These are phyloP conservation scores for Phytopythium mirpurense DNA, from an alignment of 352 stramenopile genomes.

Conservation along the genomic window DNA sequence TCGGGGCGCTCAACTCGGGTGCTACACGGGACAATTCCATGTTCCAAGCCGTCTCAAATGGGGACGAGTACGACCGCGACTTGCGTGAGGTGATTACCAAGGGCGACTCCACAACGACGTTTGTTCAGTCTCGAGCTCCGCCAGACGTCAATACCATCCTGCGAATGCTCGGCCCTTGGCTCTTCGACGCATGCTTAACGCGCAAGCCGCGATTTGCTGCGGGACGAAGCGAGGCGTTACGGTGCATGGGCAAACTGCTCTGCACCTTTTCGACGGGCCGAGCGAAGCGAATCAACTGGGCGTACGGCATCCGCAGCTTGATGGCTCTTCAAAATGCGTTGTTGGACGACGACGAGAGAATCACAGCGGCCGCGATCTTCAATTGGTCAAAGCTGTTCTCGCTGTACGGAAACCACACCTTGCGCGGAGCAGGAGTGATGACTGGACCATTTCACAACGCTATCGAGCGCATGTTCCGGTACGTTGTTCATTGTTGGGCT, in stretches of 20 bases:
- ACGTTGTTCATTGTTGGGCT: too few species aligned
- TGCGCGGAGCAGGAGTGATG: constrained; percentile 73
- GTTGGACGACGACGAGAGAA: constrained; percentile 77
- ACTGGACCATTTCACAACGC: constrained; percentile 76
- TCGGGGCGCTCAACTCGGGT: constrained; percentile 55
- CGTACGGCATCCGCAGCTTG: constrained; percentile 76
- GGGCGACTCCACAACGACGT: constrained; percentile 14
- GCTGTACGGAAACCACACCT: constrained; percentile 76
- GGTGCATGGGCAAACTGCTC: constrained; percentile 71
- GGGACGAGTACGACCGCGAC: constrained; percentile 13
- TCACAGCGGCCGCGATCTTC: constrained; percentile 71
- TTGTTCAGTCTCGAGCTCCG: constrained; percentile 44
- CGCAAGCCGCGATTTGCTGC: constrained; percentile 64
- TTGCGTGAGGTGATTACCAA: constrained; percentile 16
- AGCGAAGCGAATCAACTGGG: constrained; percentile 79
- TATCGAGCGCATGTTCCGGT: constrained; percentile 74
- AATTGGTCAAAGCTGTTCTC: constrained; percentile 84
- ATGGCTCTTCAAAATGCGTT: constrained; percentile 78
- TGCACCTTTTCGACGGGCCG: constrained; percentile 63
- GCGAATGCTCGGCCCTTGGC: constrained; percentile 70
- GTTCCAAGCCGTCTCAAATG: constrained; percentile 42
- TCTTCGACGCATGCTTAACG: constrained; percentile 81
- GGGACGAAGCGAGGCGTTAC: constrained; percentile 67
- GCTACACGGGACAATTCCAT: constrained; percentile 36
- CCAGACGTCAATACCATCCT: constrained; percentile 84